Evolutionary conservation across 768 basidiomycete species (phyloP).

Genomic region (Russula brevipes): DNA sequence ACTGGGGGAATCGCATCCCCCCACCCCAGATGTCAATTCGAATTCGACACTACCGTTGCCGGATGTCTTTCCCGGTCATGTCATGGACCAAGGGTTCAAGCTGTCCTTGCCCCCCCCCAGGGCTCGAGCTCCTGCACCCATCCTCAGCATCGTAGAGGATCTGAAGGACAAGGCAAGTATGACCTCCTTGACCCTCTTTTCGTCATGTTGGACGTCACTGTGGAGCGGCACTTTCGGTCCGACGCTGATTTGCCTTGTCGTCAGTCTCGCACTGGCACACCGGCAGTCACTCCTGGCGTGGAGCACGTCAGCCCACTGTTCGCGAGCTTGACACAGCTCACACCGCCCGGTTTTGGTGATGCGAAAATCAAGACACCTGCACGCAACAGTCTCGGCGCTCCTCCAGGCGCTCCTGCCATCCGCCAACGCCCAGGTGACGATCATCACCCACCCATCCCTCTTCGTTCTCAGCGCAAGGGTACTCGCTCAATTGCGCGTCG

Average conservation of each 20-base stretch:
- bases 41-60: conserved; percentile 23
- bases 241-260: conserved; percentile 4
- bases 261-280: conserved; percentile 41
- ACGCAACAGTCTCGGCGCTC: conserved; percentile 24
- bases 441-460: conserved; percentile 33
- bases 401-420: conserved; percentile 22
- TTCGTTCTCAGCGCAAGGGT: conserved; percentile 45
- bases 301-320: conserved; percentile 58
- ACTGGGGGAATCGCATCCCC: conserved; percentile 50
- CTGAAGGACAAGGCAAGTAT: conserved; percentile 55
- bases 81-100: conserved; percentile 19
- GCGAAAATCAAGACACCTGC: conserved; percentile 16
- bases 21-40: conserved; percentile 42
- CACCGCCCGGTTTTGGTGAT: conserved; percentile 20
- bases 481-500: conserved; percentile 51
- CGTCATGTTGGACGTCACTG: background rate
- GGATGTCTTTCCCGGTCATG: conserved; percentile 16
- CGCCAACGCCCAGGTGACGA: conserved; percentile 29
- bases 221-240: conserved; percentile 10
- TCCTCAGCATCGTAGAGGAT: conserved; percentile 76
- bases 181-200: background rate
- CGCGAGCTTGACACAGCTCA: conserved; percentile 31
- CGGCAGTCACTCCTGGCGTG: conserved; percentile 35
- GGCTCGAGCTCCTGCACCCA: conserved; percentile 35
- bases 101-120: conserved; percentile 21